phyloP scores from a whole-genome alignment of 1,284 basidiomycete species.

The Marasmius tenuissimus region DNA sequence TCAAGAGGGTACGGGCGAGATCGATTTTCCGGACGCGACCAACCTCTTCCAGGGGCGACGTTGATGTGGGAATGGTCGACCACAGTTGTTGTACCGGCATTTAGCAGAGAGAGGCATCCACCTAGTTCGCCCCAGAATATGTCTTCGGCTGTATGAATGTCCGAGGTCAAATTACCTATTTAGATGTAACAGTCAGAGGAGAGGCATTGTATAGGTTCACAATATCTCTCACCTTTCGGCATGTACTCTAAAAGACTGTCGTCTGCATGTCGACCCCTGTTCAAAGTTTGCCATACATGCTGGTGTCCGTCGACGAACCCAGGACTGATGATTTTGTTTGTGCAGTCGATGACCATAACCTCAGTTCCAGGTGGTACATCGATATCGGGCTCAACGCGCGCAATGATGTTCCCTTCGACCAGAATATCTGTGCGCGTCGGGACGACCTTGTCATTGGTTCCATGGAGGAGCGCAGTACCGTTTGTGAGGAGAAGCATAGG shows the following conservation, averaged over 20 bases:
- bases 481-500: not conserved
- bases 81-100: slow-evolving; percentile 12
- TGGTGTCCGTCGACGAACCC: slow-evolving; percentile 17
- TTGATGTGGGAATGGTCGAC: slow-evolving; percentile 16
- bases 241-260: slow-evolving; percentile 14
- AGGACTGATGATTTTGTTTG: slow-evolving; percentile 27
- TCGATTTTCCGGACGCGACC: not conserved
- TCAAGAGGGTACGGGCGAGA: not conserved
- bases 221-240: slow-evolving; percentile 3
- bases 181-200: no score
- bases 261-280: slow-evolving; percentile 14
- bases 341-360: slow-evolving; percentile 54
- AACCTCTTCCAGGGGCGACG: slow-evolving; percentile 9
- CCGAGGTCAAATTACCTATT: slow-evolving; percentile 1
- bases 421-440: not conserved
- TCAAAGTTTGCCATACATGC: slow-evolving; percentile 14
- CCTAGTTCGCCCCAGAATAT: slow-evolving; percentile 16
- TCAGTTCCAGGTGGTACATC: slow-evolving; percentile 41
- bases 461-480: not conserved
- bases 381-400: slow-evolving; percentile 17
- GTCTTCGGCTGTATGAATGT: slow-evolving; percentile 10
- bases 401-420: not conserved
- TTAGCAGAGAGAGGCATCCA: slow-evolving; percentile 12
- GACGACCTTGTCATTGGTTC: not conserved
- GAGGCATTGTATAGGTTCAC: no score